These are phyloP conservation scores for Ulota crispa DNA, from an alignment of 225 moss, liverwort and hornwort genomes.

Conservation along the genomic window DNA sequence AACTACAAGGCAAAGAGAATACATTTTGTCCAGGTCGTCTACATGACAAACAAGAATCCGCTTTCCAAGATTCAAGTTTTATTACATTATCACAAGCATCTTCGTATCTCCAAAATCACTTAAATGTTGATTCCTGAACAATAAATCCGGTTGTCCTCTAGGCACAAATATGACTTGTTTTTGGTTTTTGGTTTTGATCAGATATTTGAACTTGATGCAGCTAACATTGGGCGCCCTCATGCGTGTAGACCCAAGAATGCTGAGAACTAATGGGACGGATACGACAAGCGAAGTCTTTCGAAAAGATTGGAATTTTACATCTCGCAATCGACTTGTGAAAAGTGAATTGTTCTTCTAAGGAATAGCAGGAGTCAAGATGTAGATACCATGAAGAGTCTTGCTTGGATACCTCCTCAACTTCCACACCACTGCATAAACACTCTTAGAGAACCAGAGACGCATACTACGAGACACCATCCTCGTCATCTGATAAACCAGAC, in stretches of 20 bases:
- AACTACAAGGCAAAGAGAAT: no score
- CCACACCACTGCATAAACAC: neutral
- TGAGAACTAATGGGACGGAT: no score
- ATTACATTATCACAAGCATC: no score
- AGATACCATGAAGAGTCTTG: neutral
- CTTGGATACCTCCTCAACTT: neutral
- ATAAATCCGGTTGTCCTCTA: neutral
- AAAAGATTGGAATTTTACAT: neutral
- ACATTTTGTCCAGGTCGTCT: neutral
- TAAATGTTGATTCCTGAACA: neutral
- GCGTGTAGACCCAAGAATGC: no score
- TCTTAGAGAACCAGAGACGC: neutral
- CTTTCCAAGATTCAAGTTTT: neutral
- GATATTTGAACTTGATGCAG: neutral
- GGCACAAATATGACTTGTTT: neutral
- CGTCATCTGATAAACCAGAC: constrained; percentile 53
- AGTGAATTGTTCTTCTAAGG: neutral
- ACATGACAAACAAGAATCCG: neutral
- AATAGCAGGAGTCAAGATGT: neutral
- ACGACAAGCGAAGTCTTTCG: no score
- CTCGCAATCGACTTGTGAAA: neutral
- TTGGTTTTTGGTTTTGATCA: neutral
- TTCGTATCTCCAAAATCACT: neutral
- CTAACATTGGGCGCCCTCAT: no score
- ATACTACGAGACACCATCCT: constrained; percentile 6